Base-by-base conservation (phyloP, 768 basidiomycete genomes). In the Tricholoma matsutake region DNA sequence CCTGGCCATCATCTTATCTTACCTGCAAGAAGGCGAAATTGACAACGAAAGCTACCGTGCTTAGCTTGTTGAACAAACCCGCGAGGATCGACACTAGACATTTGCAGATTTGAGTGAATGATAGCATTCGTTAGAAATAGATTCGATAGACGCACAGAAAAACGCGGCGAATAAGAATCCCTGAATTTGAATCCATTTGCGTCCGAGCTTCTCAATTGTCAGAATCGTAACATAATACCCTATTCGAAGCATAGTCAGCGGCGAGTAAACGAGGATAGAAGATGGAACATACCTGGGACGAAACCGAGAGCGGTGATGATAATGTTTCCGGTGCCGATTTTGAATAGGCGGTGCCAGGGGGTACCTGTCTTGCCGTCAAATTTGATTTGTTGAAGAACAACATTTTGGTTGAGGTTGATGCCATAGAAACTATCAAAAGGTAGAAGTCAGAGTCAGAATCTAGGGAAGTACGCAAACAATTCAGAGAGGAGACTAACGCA, bases 221-320 rank as follows among this genome's bases (percentile, higher is more conserved):
- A 92, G 69, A 41, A 91, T 74, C 1, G 88, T 79, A 7, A 78
- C 85, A 68, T 87, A 92, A 76, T 91, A 90, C 9, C 88, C 86
- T 86, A 39, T 39, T n/a, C 1, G n/a, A 6, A 6, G 28, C 55
- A 54, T n/a, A 34, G 52, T 56, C 18, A 60, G 35, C 20, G 63
- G 29, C 58, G 45, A 39, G 11, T 32, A 8, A 5, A 7, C n/a
- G 41, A 22, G 47, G 8, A 18, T 20, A 20, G 53, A 10, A 53
- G 20, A 39, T 2, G 45, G 20, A 34, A 60, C 63, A n/a, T 61
- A 83, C 84, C 90, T 13, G 91, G 90, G 4, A 92, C 86, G 67
- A 91, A 92, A 32, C 91, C 91, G 16, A 91, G 81, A 2, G 78
- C 84, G 1, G 88, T 88, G 62, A 92, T 82, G 69, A 91, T 89